Percentiles rank a stretch among this genome's conserved stretches.
Conservation (phyloP, 495 filamentous ascomycete genomes). For the Aspergillus baeticus region DNA sequence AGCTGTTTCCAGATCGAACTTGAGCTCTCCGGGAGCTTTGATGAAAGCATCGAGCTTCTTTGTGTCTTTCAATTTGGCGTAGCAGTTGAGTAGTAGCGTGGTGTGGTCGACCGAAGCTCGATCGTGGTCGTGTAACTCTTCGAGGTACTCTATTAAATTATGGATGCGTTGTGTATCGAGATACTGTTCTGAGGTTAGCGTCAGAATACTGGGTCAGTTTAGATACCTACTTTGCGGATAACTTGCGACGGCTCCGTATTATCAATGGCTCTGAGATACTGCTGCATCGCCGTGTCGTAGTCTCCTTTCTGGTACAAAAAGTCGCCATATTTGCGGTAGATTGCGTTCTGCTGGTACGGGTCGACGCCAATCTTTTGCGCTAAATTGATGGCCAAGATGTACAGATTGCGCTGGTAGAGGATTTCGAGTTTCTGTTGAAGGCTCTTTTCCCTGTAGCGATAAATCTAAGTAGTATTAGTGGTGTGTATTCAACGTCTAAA, state of each 20-base stretch:
- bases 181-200: constrained; percentile 54
- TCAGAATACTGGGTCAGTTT: not conserved
- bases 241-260: constrained; percentile 93
- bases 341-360: constrained; percentile 77
- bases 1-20: constrained; percentile 95
- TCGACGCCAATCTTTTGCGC: constrained; percentile 86
- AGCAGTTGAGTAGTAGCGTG: constrained; percentile 91
- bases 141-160: constrained; percentile 95
- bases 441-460: constrained; percentile 88
- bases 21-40: constrained; percentile 89
- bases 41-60: constrained; percentile 95
- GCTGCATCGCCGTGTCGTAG: constrained; percentile 97
- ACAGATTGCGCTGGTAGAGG: constrained; percentile 90
- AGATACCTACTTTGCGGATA: constrained; percentile 70
- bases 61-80: constrained; percentile 95
- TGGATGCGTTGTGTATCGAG: constrained; percentile 95
- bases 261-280: constrained; percentile 94
- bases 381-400: constrained; percentile 85
- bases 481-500: too few species aligned
- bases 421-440: constrained; percentile 90
- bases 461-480: constrained; percentile 53
- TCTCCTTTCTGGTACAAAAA: constrained; percentile 93
- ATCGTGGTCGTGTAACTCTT: constrained; percentile 93
- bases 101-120: constrained; percentile 95
- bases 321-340: constrained; percentile 92